A percentile compares a stretch with the other conserved stretches of the same genome.
phyloP scores from a whole-genome alignment of 495 filamentous ascomycete species.

The Aspergillus sclerotioniger region DNA sequence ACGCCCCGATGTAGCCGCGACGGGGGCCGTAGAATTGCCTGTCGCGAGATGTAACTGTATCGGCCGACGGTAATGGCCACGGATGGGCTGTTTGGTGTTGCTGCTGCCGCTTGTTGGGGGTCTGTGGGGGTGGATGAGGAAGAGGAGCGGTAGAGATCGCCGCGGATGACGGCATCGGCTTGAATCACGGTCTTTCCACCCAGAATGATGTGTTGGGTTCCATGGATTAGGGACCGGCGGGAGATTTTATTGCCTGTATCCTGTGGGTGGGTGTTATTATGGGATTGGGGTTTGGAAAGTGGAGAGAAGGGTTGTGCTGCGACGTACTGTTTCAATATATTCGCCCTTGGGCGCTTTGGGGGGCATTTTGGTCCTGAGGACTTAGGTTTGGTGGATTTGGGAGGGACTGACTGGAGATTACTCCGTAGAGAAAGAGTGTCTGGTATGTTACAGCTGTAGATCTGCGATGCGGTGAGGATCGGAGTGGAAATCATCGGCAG shows the following conservation, averaged over 20 bases:
- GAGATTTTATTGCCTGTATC: conserved; percentile 99
- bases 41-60: conserved; percentile 79
- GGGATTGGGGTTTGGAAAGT: neutral
- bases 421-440: too few species aligned
- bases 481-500: too few species aligned
- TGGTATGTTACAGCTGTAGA: too few species aligned
- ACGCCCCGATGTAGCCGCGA: conserved; percentile 59
- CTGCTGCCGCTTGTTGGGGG: conserved; percentile 18
- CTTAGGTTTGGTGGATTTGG: too few species aligned
- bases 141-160: conserved; percentile 68
- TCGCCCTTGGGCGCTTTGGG: conserved; percentile 78
- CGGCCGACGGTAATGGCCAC: conserved; percentile 78
- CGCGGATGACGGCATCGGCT: conserved; percentile 86
- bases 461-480: too few species aligned
- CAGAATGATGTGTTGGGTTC: conserved; percentile 95
- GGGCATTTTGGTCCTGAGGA: conserved; percentile 53
- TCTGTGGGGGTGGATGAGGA: conserved; percentile 28
- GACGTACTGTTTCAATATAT: conserved; percentile 89
- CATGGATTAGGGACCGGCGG: conserved; percentile 82
- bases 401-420: too few species aligned
- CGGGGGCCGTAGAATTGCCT: conserved; percentile 73
- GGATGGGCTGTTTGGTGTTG: conserved; percentile 25
- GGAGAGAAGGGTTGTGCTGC: neutral
- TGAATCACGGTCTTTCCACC: conserved; percentile 94
- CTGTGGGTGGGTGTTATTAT: conserved; percentile 39